Evolutionary conservation across 2,329 filamentous ascomycete genomes (phyloP), one percentile per base, ranked within the genome.

Genomic region (Fusarium udum): DNA sequence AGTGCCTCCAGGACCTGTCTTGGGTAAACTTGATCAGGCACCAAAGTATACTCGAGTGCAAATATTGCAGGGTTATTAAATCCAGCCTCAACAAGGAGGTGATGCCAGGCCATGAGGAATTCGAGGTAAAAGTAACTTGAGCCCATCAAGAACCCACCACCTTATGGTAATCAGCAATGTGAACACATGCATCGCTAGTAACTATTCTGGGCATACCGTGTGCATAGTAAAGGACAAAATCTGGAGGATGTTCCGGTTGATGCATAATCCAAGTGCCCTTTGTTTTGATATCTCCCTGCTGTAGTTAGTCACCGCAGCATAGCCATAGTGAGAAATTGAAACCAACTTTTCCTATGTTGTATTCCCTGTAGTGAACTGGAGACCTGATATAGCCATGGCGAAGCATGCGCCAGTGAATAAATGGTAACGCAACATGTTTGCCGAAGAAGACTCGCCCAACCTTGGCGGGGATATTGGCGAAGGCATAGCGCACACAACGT

Each of bases 121-220:
- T 97, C 94, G 40, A 95, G 88, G 80, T 97, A 97, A 81, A 97
- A 97, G 83, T 92, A 93, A 24, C 88, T 86, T 18, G 92, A 94
- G 7, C 94, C 94, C 91, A 97, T 93, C 12, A 90, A 89, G 80
- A 97, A 96, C 1, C 94, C 94, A 28, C 94, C 94, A 22, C 92
- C 91, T 92, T 45, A 24, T 40, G 59, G 57, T 13, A 48, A 32
- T 63, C 51, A 71, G 75, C 28, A 28, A 67, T 22, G 51, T 40
- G 46, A 26, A 37, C 42, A 37, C 31, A 49, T 34, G 18, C 31
- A 49, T 36, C 15, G 42, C 22, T 6, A 16, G 20, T 13, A 43
- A 37, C 9, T n/a, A 32, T 24, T 42, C 48, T 20, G 18, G 45
- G 34, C 85, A 75, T 83, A 92, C 92, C 94, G 79, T 97, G 94